Evolutionary conservation across 306 rosid species (phyloP).

Genomic region (Vigna radiata): DNA sequence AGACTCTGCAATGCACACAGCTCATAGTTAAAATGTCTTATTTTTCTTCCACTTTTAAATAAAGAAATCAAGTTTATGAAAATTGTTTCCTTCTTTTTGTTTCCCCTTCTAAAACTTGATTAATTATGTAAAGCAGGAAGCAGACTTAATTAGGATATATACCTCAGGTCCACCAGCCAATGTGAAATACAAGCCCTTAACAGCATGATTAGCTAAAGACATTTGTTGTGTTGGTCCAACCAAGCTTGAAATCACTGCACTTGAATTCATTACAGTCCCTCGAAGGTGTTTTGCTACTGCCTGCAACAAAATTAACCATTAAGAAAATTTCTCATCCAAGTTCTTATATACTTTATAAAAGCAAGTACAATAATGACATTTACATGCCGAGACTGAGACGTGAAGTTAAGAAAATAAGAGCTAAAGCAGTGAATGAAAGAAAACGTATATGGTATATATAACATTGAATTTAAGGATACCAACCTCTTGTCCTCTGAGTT

Average conservation of each 20-base stretch:
- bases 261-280: slow-evolving; percentile 53
- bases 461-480: background rate
- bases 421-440: background rate
- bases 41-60: too few relatives aligned
- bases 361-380: background rate
- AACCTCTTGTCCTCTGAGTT: slow-evolving; percentile 64
- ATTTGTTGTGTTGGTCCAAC: slow-evolving; percentile 67
- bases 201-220: slow-evolving; percentile 55
- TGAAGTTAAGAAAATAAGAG: background rate
- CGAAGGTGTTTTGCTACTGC: slow-evolving; percentile 55
- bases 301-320: slow-evolving; percentile 39
- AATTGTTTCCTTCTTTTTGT: too few relatives aligned
- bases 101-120: background rate
- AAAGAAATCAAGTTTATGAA: background rate
- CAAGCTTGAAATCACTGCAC: slow-evolving; percentile 57
- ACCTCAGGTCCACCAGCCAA: slow-evolving; percentile 66
- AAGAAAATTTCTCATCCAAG: background rate
- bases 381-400: background rate
- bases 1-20: slow-evolving; percentile 55
- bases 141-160: slow-evolving; percentile 3
- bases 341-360: background rate
- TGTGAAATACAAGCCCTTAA: slow-evolving; percentile 55
- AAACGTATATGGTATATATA: background rate
- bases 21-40: background rate
- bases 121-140: background rate